phyloP scores from a whole-genome alignment of 345 rosid species.

The Streptanthus diversifolius region DNA sequence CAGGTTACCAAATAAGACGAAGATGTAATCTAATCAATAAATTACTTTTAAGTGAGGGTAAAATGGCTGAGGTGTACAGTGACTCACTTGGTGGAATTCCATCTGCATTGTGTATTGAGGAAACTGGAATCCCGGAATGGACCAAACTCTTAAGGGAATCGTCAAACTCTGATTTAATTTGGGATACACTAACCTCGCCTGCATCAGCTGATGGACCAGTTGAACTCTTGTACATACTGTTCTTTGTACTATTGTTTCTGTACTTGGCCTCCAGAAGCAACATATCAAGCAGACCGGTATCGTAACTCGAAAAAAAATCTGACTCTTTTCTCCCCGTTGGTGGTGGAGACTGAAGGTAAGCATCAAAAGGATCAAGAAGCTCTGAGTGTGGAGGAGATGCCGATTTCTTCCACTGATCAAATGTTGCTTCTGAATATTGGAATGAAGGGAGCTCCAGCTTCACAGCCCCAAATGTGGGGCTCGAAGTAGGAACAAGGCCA shows the following conservation, averaged over 20 bases:
- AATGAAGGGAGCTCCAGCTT: slow-evolving; percentile 99
- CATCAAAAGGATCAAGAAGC: slow-evolving; percentile 52
- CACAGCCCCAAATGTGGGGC: slow-evolving; percentile 59
- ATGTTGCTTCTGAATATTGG: slow-evolving; percentile 80
- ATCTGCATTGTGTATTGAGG: slow-evolving; percentile 54
- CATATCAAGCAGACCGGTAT: slow-evolving; percentile 92
- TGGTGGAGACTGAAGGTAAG: slow-evolving; percentile 74
- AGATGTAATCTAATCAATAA: not conserved
- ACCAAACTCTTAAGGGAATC: slow-evolving; percentile 59
- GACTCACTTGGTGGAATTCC: slow-evolving; percentile 60
- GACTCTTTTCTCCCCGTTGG: slow-evolving; percentile 43
- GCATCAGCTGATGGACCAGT: slow-evolving; percentile 36
- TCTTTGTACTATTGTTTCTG: slow-evolving; percentile 54
- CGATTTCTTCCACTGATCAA: slow-evolving; percentile 60
- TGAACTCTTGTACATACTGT: slow-evolving; percentile 62
- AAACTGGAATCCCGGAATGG: slow-evolving; percentile 57
- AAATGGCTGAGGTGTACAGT: slow-evolving; percentile 6
- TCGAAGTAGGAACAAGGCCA: slow-evolving; percentile 84
- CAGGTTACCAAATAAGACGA: not conserved
- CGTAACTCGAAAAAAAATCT: slow-evolving; percentile 45
- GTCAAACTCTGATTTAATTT: slow-evolving; percentile 59
- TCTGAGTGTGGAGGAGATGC: slow-evolving; percentile 46
- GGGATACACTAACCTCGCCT: slow-evolving; percentile 6
- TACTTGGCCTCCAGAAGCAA: slow-evolving; percentile 74
- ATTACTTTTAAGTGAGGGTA: not conserved